Evolutionary conservation across 495 filamentous ascomycete genomes (phyloP).

Genomic region (Sabuloglossum arenarium): DNA sequence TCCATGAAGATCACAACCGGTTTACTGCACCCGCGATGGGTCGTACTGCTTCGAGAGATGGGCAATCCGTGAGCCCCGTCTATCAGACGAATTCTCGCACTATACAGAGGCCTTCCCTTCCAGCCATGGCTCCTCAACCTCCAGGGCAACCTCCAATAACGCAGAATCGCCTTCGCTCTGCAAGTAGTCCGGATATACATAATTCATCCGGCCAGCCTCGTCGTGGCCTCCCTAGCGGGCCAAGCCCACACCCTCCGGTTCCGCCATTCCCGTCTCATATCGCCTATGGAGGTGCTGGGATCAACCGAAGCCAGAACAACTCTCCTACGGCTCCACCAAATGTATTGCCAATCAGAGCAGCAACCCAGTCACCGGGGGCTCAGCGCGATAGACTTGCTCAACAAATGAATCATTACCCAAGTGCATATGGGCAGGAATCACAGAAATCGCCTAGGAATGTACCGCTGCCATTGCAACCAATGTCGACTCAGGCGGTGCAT

Average conservation of each 20-base stretch:
- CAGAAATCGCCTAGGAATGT: background rate
- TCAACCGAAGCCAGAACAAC: slow-evolving; percentile 46
- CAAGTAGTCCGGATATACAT: slow-evolving; percentile 48
- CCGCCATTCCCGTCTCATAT: slow-evolving; percentile 41
- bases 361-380: slow-evolving; percentile 20
- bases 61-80: slow-evolving; percentile 34
- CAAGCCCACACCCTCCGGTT: slow-evolving; percentile 47
- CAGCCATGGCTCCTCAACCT: slow-evolving; percentile 41
- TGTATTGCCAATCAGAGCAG: slow-evolving; percentile 21
- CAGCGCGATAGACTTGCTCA: slow-evolving; percentile 12
- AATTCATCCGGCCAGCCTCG: slow-evolving; percentile 23
- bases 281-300: slow-evolving; percentile 33
- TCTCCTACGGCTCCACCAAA: slow-evolving; percentile 26
- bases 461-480: background rate
- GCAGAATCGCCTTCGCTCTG: slow-evolving; percentile 39
- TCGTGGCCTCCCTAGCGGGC: slow-evolving; percentile 31
- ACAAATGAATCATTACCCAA: background rate
- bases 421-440: background rate
- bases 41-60: slow-evolving; percentile 59
- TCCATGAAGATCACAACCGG: slow-evolving; percentile 44
- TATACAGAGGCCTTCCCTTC: slow-evolving; percentile 61
- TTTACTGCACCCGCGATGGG: slow-evolving; percentile 77
- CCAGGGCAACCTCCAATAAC: slow-evolving; percentile 15
- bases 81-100: slow-evolving; percentile 43
- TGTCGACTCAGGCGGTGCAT: background rate